A percentile compares a stretch with the other conserved stretches of the same genome.
Conservation (phyloP, 169 alveolate species). For the Cyclospora cayetanensis region DNA sequence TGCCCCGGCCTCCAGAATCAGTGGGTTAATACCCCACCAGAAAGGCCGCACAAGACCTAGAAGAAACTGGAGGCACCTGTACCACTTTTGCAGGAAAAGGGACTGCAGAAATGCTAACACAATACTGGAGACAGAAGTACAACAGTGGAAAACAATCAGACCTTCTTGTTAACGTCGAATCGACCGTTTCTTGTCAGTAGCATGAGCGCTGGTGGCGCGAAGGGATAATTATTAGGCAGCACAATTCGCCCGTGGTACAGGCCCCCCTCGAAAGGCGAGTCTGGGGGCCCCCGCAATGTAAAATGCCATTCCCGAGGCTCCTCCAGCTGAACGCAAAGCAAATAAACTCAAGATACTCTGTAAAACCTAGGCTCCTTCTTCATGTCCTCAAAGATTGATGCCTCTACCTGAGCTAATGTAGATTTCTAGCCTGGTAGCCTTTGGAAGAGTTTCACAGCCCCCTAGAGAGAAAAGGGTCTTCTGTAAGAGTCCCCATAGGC, state of each 20-base stretch:
- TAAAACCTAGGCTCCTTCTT: too few relatives aligned
- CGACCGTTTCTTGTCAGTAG: constrained; percentile 92
- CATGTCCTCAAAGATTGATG: too few relatives aligned
- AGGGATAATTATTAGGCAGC: constrained; percentile 91
- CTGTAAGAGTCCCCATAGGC: neutral
- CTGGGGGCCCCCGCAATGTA: constrained; percentile 88
- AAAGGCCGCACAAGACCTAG: too few relatives aligned
- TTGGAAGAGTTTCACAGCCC: neutral
- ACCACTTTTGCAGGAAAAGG: too few relatives aligned
- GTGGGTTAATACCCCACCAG: too few relatives aligned
- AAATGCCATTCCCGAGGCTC: constrained; percentile 94
- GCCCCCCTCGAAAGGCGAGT: constrained; percentile 93
- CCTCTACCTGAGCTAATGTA: neutral
- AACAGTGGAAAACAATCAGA: constrained; percentile 19
- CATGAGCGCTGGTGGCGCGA: constrained; percentile 91
- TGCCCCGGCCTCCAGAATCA: too few relatives aligned
- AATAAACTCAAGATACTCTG: neutral
- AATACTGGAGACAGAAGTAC: too few relatives aligned
- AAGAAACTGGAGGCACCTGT: too few relatives aligned
- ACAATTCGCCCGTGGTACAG: constrained; percentile 92
- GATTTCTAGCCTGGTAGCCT: neutral
- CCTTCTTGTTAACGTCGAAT: constrained; percentile 88
- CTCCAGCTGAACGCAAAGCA: constrained; percentile 74
- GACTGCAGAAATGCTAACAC: too few relatives aligned
- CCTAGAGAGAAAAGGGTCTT: neutral